Conservation (phyloP, 1,284 basidiomycete species). For the Cryptococcus floricola region DNA sequence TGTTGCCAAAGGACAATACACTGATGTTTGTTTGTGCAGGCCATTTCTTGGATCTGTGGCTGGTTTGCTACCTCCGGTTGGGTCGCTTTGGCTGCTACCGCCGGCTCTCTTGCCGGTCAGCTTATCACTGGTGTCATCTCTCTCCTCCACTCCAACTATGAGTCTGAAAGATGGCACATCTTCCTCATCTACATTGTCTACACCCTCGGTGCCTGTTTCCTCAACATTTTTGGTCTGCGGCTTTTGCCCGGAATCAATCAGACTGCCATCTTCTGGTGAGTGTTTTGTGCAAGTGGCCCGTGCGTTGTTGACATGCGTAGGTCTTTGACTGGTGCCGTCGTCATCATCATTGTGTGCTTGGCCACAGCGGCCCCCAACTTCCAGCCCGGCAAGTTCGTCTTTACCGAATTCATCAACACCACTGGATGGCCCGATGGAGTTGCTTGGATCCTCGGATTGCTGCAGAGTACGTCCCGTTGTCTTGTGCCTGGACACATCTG, state of each 20-base stretch:
- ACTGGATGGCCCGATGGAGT: constrained; percentile 53
- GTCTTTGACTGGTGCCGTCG: constrained; percentile 45
- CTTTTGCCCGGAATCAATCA: constrained; percentile 42
- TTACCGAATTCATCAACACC: constrained; percentile 46
- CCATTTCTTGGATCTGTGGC: constrained; percentile 29
- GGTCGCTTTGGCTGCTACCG: constrained; percentile 45
- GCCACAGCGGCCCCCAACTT: constrained; percentile 41
- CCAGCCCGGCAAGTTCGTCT: constrained; percentile 49
- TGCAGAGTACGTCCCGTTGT: constrained; percentile 35
- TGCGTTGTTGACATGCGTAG: constrained; percentile 18
- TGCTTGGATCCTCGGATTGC: constrained; percentile 51
- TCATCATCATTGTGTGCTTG: constrained; percentile 49
- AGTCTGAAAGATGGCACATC: constrained; percentile 28
- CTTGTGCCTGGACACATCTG: background rate
- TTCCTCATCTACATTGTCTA: constrained; percentile 38
- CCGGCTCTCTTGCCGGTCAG: constrained; percentile 27
- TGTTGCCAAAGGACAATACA: background rate
- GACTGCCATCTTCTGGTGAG: constrained; percentile 42
- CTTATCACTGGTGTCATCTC: constrained; percentile 47
- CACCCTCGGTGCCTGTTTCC: constrained; percentile 27
- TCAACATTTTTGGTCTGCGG: constrained; percentile 41
- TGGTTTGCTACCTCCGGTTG: constrained; percentile 44
- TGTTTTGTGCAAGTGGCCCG: background rate
- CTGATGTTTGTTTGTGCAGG: background rate
- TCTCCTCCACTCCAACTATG: constrained; percentile 43